These are phyloP conservation scores for Fusarium phyllophilum DNA, from an alignment of 2,329 filamentous ascomycete species.

Conservation along the genomic window DNA sequence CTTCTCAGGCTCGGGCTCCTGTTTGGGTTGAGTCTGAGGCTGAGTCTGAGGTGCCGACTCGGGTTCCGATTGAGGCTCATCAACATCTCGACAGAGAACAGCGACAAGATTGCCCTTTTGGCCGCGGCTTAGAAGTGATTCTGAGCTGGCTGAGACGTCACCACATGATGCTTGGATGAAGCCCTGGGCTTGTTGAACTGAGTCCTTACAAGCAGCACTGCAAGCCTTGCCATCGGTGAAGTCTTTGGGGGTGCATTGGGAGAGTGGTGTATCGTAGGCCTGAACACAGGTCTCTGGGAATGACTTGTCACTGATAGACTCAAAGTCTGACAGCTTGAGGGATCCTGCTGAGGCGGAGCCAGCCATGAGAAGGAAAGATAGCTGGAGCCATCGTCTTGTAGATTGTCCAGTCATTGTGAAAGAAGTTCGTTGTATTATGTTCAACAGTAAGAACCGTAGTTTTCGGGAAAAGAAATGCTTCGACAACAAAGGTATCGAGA, in stretches of 20 bases:
- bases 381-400: constrained; percentile 39
- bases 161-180: constrained; percentile 45
- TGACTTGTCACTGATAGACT: constrained; percentile 51
- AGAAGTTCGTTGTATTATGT: background rate
- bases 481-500: background rate
- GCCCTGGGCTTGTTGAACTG: constrained; percentile 42
- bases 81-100: constrained; percentile 47
- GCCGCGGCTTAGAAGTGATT: constrained; percentile 52
- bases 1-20: constrained; percentile 13
- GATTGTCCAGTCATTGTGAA: constrained; percentile 30
- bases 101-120: constrained; percentile 51
- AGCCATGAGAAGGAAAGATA: constrained; percentile 39
- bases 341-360: constrained; percentile 38
- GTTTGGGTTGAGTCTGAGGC: constrained; percentile 12
- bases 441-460: background rate
- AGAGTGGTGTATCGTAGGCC: constrained; percentile 55
- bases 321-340: constrained; percentile 53
- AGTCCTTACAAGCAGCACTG: constrained; percentile 50
- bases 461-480: background rate
- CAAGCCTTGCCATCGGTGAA: constrained; percentile 53
- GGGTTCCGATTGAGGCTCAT: constrained; percentile 20
- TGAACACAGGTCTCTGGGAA: constrained; percentile 52
- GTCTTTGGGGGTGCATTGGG: constrained; percentile 49
- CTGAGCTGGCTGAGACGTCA: constrained; percentile 34
- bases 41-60: constrained; percentile 4